phyloP scores from a whole-genome alignment of 768 basidiomycete genomes.

The Wakefieldia striispora region DNA sequence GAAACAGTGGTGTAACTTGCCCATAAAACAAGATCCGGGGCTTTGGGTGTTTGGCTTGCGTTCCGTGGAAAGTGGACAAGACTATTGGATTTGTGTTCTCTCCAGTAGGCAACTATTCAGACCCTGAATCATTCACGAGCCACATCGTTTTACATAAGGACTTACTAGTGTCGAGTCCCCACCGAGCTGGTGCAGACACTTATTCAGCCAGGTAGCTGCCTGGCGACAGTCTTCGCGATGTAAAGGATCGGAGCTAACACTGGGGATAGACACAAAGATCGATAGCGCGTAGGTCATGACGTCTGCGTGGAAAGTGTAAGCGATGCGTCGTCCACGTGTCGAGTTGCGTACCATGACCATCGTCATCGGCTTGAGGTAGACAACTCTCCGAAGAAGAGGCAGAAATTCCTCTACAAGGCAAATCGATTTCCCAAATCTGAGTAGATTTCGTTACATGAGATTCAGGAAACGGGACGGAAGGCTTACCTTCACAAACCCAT shows the following conservation, averaged over 20 bases:
- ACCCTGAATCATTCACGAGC: background rate
- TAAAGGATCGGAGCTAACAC: slow-evolving; percentile 66
- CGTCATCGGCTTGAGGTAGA: slow-evolving; percentile 12
- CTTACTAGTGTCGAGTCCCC: slow-evolving; percentile 75
- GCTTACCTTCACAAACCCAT: slow-evolving; percentile 76
- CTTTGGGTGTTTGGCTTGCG: slow-evolving; percentile 53
- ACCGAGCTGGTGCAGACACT: slow-evolving; percentile 84
- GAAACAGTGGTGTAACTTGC: slow-evolving; percentile 33
- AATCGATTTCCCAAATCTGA: slow-evolving; percentile 55
- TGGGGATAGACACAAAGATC: slow-evolving; percentile 85
- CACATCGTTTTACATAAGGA: background rate
- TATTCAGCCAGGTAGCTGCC: slow-evolving; percentile 89
- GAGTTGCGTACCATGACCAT: slow-evolving; percentile 19
- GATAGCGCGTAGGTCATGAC: slow-evolving; percentile 76
- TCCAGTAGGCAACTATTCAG: slow-evolving; percentile 65
- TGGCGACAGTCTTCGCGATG: slow-evolving; percentile 90
- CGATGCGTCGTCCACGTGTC: background rate
- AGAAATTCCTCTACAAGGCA: slow-evolving; percentile 12
- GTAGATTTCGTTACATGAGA: background rate
- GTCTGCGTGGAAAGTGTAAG: slow-evolving; percentile 39
- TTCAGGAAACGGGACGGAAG: background rate
- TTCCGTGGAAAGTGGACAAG: slow-evolving; percentile 80
- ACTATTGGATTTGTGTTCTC: slow-evolving; percentile 85
- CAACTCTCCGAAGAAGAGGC: background rate
- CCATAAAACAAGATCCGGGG: slow-evolving; percentile 91